These are phyloP conservation scores for Rachicladosporium sp. DNA, from an alignment of 2,329 filamentous ascomycete species.

Conservation along the genomic window DNA sequence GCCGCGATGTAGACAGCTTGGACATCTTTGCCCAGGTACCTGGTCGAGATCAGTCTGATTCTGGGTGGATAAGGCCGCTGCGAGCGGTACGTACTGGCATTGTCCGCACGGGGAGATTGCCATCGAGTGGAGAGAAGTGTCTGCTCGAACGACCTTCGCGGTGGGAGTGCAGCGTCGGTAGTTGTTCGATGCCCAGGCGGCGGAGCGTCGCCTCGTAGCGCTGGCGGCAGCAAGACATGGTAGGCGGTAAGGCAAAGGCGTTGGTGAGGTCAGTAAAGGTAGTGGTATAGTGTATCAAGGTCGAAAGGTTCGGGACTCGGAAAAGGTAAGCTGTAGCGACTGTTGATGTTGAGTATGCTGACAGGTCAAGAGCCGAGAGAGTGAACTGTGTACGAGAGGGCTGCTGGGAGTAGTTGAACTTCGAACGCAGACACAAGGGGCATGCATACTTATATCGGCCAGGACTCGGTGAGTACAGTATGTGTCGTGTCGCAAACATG, in stretches of 20 bases:
- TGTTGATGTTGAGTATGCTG: not conserved
- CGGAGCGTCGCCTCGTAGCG: slow-evolving; percentile 12
- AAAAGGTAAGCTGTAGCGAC: not conserved
- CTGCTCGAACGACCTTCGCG: slow-evolving; percentile 5
- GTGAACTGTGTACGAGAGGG: not conserved
- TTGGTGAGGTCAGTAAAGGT: not conserved
- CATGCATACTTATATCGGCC: no score
- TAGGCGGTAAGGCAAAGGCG: not conserved
- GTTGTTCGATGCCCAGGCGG: slow-evolving; percentile 19
- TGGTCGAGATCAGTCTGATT: slow-evolving; percentile 8
- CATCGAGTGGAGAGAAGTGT: slow-evolving; percentile 5
- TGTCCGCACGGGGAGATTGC: slow-evolving; percentile 9
- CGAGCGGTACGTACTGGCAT: slow-evolving; percentile 10
- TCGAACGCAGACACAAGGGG: no score
- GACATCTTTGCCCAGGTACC: slow-evolving; percentile 23
- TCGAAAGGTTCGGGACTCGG: not conserved
- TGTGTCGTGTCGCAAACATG: no score
- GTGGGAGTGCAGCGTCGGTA: slow-evolving; percentile 11
- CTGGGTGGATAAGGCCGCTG: not conserved
- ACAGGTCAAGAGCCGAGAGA: not conserved
- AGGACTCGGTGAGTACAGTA: no score
- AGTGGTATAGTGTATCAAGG: not conserved
- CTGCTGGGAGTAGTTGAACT: not conserved
- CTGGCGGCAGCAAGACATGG: slow-evolving; percentile 17
- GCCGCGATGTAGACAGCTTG: slow-evolving; percentile 18